Conservation (phyloP, 345 rosid genomes). For the Turnera subulata region DNA sequence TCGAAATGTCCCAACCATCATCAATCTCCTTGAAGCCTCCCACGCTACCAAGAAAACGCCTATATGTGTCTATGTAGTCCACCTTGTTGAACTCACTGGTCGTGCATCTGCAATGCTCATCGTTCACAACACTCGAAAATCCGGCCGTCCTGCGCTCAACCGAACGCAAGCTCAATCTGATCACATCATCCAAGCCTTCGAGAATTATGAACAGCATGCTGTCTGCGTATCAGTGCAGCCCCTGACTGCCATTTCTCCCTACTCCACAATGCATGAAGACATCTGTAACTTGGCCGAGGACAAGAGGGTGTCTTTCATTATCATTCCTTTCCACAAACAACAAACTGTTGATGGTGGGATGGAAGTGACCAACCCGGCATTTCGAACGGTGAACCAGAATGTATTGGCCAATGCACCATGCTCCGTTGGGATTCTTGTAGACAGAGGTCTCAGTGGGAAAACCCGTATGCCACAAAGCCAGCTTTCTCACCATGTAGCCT, state of each 20-base stretch:
- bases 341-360: slow-evolving; percentile 93
- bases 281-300: slow-evolving; percentile 85
- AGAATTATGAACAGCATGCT: slow-evolving; percentile 71
- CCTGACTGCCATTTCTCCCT: slow-evolving; percentile 85
- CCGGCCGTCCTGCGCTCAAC: slow-evolving; percentile 67
- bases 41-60: slow-evolving; percentile 77
- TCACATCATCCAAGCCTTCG: slow-evolving; percentile 84
- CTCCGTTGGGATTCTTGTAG: slow-evolving; percentile 83
- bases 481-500: slow-evolving; percentile 58
- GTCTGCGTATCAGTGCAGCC: slow-evolving; percentile 62
- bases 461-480: slow-evolving; percentile 48
- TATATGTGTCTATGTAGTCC: slow-evolving; percentile 70
- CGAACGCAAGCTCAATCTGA: slow-evolving; percentile 94
- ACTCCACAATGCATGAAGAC: slow-evolving; percentile 94
- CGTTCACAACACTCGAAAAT: slow-evolving; percentile 70
- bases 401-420: slow-evolving; percentile 70
- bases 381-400: slow-evolving; percentile 74
- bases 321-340: slow-evolving; percentile 91
- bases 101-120: slow-evolving; percentile 94
- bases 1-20: slow-evolving; percentile 84
- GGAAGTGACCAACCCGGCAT: slow-evolving; percentile 90
- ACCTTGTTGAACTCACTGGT: slow-evolving; percentile 91
- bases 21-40: slow-evolving; percentile 83
- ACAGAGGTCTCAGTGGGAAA: slow-evolving; percentile 68
- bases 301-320: slow-evolving; percentile 64